Evolutionary conservation across 352 stramenopile genomes (phyloP).

Genomic region (Phytophthora tubulina): DNA sequence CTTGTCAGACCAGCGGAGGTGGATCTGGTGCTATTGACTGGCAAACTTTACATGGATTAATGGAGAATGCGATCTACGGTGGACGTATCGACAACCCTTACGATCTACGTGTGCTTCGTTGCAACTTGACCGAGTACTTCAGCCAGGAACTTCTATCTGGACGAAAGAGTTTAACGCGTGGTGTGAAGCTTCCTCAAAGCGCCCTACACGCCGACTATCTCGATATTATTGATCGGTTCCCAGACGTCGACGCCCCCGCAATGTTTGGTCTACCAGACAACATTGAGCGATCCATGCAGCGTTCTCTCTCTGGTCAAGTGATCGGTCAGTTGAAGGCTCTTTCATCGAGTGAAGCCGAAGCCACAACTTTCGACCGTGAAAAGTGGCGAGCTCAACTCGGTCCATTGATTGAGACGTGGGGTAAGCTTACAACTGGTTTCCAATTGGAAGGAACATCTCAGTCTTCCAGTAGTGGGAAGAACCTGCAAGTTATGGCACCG

Average conservation of each 20-base stretch:
- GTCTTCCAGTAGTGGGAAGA: constrained; percentile 33
- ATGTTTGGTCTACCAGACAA: constrained; percentile 95
- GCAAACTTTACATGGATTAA: constrained; percentile 92
- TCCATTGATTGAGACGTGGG: constrained; percentile 92
- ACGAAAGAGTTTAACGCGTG: constrained; percentile 65
- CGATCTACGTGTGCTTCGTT: constrained; percentile 91
- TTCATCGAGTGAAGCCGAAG: constrained; percentile 64
- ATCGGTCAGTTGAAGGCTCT: constrained; percentile 90
- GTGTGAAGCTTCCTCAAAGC: constrained; percentile 78
- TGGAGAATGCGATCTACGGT: constrained; percentile 97
- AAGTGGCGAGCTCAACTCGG: constrained; percentile 91
- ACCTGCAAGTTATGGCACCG: constrained; percentile 68
- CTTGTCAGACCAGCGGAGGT: constrained; percentile 50
- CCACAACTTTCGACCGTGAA: constrained; percentile 91
- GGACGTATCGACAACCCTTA: constrained; percentile 95
- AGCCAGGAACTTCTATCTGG: constrained; percentile 76
- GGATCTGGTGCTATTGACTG: constrained; percentile 78
- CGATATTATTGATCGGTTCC: constrained; percentile 77
- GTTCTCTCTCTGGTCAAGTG: constrained; percentile 85
- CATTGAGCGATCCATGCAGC: constrained; percentile 95
- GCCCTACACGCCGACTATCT: constrained; percentile 73
- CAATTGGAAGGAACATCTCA: constrained; percentile 50
- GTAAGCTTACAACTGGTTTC: constrained; percentile 78
- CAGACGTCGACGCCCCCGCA: constrained; percentile 75
- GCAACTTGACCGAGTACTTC: constrained; percentile 92